Evolutionary conservation across 352 stramenopile genomes (phyloP), one percentile per base, ranked within the genome.

Genomic region (Pythium oligandrum): DNA sequence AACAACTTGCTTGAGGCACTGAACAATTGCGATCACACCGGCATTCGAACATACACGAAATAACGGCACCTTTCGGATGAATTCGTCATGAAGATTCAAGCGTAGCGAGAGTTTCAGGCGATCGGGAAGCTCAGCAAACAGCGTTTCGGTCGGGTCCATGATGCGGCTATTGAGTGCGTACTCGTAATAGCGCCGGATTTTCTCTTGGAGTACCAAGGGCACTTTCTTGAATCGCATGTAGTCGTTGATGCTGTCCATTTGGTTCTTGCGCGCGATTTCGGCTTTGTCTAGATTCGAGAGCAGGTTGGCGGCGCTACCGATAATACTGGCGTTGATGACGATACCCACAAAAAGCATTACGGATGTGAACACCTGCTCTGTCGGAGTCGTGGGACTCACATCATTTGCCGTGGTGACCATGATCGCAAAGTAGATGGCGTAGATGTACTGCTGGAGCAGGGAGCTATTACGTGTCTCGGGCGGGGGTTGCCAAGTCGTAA

Each of bases 221-320:
- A 89, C 70, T 63, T 92, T 89, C 57, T 88, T 87, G 57, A 92
- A 92, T 7, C 78, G 76, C 48, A 92, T 65, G 54, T 88, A 90
- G 55, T 85, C 77, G 55, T 92, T 89, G 44, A 92, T 88, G 7
- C 58, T 74, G 59, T 89, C 78, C 63, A 92, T 82, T 44, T 92
- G 76, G 45, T 84, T 79, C 56, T 92, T 90, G 4, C 80, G 77
- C 0, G 76, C 76, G 12, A 90, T 86, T 47, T 81, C 73, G 8
- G 75, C 73, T 33, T 88, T 87, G 68, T 90, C 76, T 36, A 92
- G 53, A 40, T 92, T 92, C 5, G 75, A 73, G 5, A 92, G 57
- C 42, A 92, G 50, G 44, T 89, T 92, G 4, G 78, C 73, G 11
- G 78, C 78, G 33, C 74, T 88, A 73, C 81, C 81, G 34, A 92